Conservation (phyloP, 1,284 basidiomycete species). For the Microbotryum violaceum region DNA sequence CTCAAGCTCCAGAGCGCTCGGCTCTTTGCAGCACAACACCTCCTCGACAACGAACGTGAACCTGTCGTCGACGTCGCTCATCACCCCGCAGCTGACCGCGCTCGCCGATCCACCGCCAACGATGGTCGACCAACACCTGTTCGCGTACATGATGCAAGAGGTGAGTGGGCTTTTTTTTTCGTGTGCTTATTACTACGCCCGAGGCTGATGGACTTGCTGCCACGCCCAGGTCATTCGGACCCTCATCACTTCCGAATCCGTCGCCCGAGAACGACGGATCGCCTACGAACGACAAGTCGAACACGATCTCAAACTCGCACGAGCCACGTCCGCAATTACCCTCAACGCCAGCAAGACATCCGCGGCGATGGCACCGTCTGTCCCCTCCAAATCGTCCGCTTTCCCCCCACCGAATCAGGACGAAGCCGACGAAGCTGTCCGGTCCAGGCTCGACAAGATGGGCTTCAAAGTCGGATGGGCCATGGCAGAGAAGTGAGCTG, state of each 20-base stretch:
- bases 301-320: constrained; percentile 10
- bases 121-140: constrained; percentile 26
- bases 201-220: neutral
- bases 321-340: no score
- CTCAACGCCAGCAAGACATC: no score
- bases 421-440: constrained; percentile 20
- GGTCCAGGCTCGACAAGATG: constrained; percentile 24
- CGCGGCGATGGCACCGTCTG: no score
- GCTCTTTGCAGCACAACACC: neutral
- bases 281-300: constrained; percentile 10
- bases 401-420: neutral
- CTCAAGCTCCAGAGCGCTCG: neutral
- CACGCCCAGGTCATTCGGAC: constrained; percentile 54
- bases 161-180: neutral
- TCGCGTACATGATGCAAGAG: constrained; percentile 30
- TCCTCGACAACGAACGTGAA: constrained; percentile 1
- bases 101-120: constrained; percentile 23
- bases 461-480: constrained; percentile 32
- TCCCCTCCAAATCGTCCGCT: no score
- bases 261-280: constrained; percentile 36
- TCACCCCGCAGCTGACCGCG: constrained; percentile 19
- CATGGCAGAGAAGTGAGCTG: constrained; percentile 30
- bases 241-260: constrained; percentile 33
- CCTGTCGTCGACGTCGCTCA: constrained; percentile 27
- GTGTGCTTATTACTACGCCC: neutral